Conservation (phyloP, 345 rosid species). For the Zanthoxylum bungeanum region DNA sequence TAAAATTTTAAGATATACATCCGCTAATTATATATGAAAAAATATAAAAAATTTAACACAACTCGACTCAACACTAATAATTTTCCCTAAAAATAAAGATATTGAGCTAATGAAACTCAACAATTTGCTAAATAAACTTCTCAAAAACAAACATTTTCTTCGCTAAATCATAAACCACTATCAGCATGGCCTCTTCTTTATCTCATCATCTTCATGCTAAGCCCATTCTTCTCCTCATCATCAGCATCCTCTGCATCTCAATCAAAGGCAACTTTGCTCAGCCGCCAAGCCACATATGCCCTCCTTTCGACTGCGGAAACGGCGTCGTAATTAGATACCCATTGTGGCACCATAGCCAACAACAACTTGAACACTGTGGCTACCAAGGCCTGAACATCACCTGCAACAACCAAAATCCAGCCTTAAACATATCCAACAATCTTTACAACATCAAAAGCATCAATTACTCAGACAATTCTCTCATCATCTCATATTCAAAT, state of each 20-base stretch:
- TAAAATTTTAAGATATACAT: too few species aligned
- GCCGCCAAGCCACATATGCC: constrained; percentile 11
- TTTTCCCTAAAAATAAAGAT: too few species aligned
- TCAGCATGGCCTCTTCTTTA: constrained; percentile 6
- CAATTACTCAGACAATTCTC: constrained; percentile 22
- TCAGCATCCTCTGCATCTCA: neutral
- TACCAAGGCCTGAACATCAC: constrained; percentile 30
- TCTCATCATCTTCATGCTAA: neutral
- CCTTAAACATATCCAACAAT: constrained; percentile 10
- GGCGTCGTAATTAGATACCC: constrained; percentile 25
- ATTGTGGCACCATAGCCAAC: constrained; percentile 21
- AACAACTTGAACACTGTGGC: constrained; percentile 23
- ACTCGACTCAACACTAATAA: too few species aligned
- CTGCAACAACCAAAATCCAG: constrained; percentile 17
- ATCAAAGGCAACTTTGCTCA: constrained; percentile 3
- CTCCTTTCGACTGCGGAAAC: constrained; percentile 23
- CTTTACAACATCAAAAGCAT: constrained; percentile 8
- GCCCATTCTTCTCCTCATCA: neutral
- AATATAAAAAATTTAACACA: too few species aligned
- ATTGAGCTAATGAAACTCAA: too few species aligned
- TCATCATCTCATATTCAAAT: constrained; percentile 3
- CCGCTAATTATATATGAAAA: too few species aligned
- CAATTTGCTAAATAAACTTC: neutral
- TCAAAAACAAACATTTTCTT: neutral
- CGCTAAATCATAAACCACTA: neutral